A percentile compares a stretch with the other conserved stretches of the same genome.
phyloP scores from a whole-genome alignment of 345 rosid genomes.

The Carallia brachiata region DNA sequence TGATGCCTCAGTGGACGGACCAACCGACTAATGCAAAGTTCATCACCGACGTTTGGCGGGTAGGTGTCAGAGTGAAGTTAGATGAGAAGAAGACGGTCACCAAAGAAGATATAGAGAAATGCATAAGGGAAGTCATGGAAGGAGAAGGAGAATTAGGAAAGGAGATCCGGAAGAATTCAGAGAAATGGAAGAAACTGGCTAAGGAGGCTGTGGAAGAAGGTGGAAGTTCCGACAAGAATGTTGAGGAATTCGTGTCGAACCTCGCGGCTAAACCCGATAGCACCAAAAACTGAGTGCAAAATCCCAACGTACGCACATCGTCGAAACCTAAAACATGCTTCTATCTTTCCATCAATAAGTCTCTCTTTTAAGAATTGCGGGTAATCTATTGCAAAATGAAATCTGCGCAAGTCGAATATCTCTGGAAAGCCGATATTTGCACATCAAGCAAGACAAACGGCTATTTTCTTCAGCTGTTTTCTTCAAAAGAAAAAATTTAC shows the following conservation, averaged over 20 bases:
- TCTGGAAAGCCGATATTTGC: too few species aligned
- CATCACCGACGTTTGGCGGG: slow-evolving; percentile 55
- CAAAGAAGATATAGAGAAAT: slow-evolving; percentile 43
- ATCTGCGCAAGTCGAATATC: too few species aligned
- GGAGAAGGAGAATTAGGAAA: slow-evolving; percentile 28
- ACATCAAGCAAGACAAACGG: too few species aligned
- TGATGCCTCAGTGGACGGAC: slow-evolving; percentile 59
- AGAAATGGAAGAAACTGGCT: slow-evolving; percentile 50
- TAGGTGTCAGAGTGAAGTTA: slow-evolving; percentile 40
- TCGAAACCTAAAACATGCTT: not conserved
- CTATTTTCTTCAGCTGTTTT: too few species aligned
- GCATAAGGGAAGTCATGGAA: slow-evolving; percentile 52
- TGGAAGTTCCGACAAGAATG: slow-evolving; percentile 52
- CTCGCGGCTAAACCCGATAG: not conserved
- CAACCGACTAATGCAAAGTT: slow-evolving; percentile 58
- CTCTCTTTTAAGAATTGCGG: not conserved
- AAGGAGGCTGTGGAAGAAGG: slow-evolving; percentile 43
- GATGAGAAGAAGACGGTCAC: slow-evolving; percentile 31
- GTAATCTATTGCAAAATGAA: too few species aligned
- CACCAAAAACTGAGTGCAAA: not conserved
- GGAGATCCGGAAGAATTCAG: slow-evolving; percentile 40
- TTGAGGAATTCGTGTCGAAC: slow-evolving; percentile 36
- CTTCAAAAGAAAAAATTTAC: too few species aligned
- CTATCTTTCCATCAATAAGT: not conserved
- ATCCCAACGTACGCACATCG: not conserved